A percentile compares a stretch with the other conserved stretches of the same genome.
phyloP scores from a whole-genome alignment of 164 flowering plant genomes.

The Pachysandra terminalis region DNA sequence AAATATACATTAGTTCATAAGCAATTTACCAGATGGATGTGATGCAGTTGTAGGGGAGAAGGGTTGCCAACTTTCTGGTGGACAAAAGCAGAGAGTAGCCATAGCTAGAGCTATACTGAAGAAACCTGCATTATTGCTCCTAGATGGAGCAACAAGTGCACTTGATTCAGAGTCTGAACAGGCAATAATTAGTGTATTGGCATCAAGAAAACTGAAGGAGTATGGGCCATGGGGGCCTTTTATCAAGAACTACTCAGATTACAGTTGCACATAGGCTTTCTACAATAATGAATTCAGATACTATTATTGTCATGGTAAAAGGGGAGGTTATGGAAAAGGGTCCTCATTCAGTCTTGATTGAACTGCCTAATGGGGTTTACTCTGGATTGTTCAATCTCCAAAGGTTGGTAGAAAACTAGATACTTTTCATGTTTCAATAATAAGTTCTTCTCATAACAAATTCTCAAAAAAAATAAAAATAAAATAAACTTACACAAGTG shows the following conservation, averaged over 20 bases:
- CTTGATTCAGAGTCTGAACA: conserved; percentile 66
- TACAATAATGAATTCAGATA: conserved; percentile 52
- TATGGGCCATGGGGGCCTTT: conserved; percentile 12
- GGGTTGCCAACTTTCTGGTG: conserved; percentile 75
- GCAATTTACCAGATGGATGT: conserved; percentile 58
- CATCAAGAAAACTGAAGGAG: conserved; percentile 22
- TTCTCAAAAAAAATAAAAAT: too few species aligned
- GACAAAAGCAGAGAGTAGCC: conserved; percentile 74
- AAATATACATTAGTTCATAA: conserved; percentile 53
- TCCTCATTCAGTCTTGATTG: too few species aligned
- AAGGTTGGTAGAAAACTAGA: conserved; percentile 16
- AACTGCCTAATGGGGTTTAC: conserved; percentile 33
- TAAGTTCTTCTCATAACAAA: too few species aligned
- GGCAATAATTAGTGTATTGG: conserved; percentile 43
- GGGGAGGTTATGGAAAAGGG: background rate
- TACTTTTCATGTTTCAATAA: too few species aligned
- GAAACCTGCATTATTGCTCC: conserved; percentile 55
- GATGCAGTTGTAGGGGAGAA: conserved; percentile 62
- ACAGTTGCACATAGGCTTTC: conserved; percentile 73
- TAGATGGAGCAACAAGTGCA: conserved; percentile 82
- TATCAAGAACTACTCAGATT: conserved; percentile 45
- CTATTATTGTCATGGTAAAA: conserved; percentile 50
- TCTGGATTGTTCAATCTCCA: conserved; percentile 51
- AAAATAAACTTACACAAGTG: too few species aligned
- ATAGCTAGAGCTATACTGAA: conserved; percentile 66